phyloP scores from a whole-genome alignment of 345 rosid genomes.

The Anacardium occidentale region DNA sequence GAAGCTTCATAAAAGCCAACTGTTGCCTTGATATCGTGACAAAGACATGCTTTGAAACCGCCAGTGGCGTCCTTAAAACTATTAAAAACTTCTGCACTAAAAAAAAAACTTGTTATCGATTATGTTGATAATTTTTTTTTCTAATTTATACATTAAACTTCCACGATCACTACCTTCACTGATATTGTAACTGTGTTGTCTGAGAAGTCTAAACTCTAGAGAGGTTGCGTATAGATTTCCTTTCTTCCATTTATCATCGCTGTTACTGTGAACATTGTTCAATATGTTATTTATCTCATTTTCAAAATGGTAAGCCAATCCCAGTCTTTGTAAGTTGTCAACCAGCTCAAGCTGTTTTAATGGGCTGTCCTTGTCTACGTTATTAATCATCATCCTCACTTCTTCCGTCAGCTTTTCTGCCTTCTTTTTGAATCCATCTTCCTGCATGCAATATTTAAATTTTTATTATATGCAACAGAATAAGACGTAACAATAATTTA shows the following conservation, averaged over 20 bases:
- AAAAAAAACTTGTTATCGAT: too few species aligned
- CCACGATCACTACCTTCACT: conserved; percentile 9
- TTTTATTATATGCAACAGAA: too few species aligned
- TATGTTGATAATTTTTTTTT: too few species aligned
- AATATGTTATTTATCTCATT: not conserved
- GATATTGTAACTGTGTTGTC: not conserved
- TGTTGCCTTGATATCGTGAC: conserved; percentile 12
- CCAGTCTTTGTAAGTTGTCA: conserved; percentile 18
- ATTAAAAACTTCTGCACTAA: too few species aligned
- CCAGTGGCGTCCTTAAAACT: conserved; percentile 9
- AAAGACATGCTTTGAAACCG: conserved; percentile 1
- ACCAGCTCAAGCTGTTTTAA: conserved; percentile 7
- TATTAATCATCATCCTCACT: not conserved
- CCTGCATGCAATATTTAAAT: not conserved
- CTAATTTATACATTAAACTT: too few species aligned
- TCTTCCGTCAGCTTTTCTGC: not conserved
- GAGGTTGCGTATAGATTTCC: not conserved
- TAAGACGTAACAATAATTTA: too few species aligned
- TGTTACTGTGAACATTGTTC: not conserved
- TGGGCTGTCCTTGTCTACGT: not conserved
- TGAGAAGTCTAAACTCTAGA: conserved; percentile 13
- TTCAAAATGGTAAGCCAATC: conserved; percentile 14
- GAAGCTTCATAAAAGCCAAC: conserved; percentile 24
- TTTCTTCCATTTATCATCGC: conserved; percentile 7
- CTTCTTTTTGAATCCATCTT: not conserved